phyloP scores from a whole-genome alignment of 371 early-diverging fungal genomes.

The Actinomucor elegans region DNA sequence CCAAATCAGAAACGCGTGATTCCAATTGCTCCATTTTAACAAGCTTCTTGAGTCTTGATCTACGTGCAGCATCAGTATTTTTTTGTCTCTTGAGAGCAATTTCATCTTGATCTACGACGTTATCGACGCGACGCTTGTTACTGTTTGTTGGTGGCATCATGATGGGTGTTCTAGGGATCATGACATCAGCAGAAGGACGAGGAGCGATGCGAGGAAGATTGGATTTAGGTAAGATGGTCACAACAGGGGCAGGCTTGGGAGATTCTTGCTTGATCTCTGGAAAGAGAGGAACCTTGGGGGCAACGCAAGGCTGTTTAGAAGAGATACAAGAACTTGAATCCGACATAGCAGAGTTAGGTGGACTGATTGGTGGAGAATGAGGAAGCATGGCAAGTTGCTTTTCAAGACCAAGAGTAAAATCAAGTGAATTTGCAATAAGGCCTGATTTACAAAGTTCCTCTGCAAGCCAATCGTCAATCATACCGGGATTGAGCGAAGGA shows the following conservation, averaged over 20 bases:
- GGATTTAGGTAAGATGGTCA: neutral
- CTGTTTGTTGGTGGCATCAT: neutral
- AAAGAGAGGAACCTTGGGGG: conserved; percentile 13
- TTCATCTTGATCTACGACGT: conserved; percentile 50
- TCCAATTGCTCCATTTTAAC: conserved; percentile 85
- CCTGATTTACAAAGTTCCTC: conserved; percentile 23
- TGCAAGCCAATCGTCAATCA: conserved; percentile 25
- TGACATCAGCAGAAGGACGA: neutral
- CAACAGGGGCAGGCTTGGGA: neutral
- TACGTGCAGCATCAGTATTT: conserved; percentile 94
- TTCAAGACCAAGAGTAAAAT: neutral
- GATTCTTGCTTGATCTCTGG: conserved; percentile 9
- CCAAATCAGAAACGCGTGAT: conserved; percentile 71
- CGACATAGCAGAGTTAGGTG: neutral
- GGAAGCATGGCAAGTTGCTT: conserved; percentile 7
- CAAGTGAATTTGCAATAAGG: neutral
- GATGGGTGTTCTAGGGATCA: neutral
- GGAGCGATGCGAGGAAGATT: conserved; percentile 6
- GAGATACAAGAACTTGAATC: conserved; percentile 6
- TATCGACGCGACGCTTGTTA: neutral
- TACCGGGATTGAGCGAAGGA: neutral
- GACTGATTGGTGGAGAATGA: conserved; percentile 8
- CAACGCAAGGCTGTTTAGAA: no score
- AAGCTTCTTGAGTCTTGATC: conserved; percentile 86
- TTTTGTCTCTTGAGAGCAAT: conserved; percentile 76